Conservation (phyloP, 2,329 filamentous ascomycete species). For the Ophiosphaerella herpotricha region DNA sequence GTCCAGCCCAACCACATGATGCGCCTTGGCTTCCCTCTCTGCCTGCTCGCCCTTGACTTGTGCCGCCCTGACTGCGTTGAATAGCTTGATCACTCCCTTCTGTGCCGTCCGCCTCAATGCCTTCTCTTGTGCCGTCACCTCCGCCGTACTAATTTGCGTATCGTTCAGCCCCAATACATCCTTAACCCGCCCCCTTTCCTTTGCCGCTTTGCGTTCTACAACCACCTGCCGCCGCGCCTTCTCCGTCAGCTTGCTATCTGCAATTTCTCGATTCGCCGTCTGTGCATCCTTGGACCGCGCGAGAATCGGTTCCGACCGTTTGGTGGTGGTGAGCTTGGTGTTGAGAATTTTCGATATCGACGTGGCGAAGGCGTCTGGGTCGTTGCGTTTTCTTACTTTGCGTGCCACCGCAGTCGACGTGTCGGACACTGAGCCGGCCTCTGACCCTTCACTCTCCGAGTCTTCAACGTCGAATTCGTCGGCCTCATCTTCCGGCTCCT, state of each 20-base stretch:
- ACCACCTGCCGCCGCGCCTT: slow-evolving; percentile 80
- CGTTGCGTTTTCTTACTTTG: slow-evolving; percentile 81
- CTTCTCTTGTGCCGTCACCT: slow-evolving; percentile 72
- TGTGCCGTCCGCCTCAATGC: slow-evolving; percentile 85
- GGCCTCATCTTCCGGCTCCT: slow-evolving; percentile 48
- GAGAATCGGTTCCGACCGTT: slow-evolving; percentile 87
- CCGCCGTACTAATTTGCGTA: slow-evolving; percentile 53
- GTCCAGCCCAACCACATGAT: slow-evolving; percentile 77
- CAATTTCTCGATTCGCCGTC: slow-evolving; percentile 71
- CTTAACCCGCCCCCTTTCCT: slow-evolving; percentile 85
- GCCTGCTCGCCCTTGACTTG: slow-evolving; percentile 87
- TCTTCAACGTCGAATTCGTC: slow-evolving; percentile 42
- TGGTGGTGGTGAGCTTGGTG: slow-evolving; percentile 81
- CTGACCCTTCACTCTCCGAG: slow-evolving; percentile 40
- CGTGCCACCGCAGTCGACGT: slow-evolving; percentile 37
- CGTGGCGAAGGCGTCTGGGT: slow-evolving; percentile 86
- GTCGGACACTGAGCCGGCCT: slow-evolving; percentile 41
- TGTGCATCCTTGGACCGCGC: slow-evolving; percentile 78
- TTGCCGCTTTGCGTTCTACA: slow-evolving; percentile 75
- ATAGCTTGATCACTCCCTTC: slow-evolving; percentile 91
- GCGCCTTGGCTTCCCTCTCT: slow-evolving; percentile 68
- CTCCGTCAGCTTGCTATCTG: slow-evolving; percentile 77
- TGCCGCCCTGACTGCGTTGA: slow-evolving; percentile 91
- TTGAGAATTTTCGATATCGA: slow-evolving; percentile 92
- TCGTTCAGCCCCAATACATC: slow-evolving; percentile 75